Conservation (phyloP, 352 stramenopile species). For the Phytophthora pinifolia region DNA sequence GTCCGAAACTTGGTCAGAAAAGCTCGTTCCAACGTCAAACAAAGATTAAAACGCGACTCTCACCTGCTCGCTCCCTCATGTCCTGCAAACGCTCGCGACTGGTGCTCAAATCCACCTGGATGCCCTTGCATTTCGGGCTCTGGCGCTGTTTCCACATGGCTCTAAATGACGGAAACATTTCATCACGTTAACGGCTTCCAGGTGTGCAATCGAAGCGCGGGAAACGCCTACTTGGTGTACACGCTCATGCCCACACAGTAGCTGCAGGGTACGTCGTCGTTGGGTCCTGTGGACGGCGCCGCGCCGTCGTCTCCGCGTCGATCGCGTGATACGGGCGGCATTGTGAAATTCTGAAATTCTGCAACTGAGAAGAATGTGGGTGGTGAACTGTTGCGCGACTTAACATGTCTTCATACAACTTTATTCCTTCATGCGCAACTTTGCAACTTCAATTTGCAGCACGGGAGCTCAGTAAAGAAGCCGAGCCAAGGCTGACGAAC, state of each 20-base stretch:
- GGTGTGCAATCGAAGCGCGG: not conserved
- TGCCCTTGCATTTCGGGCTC: slow-evolving; percentile 52
- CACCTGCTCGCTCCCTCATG: slow-evolving; percentile 47
- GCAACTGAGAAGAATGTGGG: too few relatives aligned
- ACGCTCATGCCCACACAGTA: slow-evolving; percentile 66
- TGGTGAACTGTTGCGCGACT: too few relatives aligned
- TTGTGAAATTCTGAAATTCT: slow-evolving; percentile 5
- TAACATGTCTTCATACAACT: too few relatives aligned
- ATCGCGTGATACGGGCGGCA: slow-evolving; percentile 29
- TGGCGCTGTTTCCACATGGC: slow-evolving; percentile 56
- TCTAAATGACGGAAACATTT: slow-evolving; percentile 25
- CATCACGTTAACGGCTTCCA: not conserved
- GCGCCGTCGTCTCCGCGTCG: slow-evolving; percentile 15
- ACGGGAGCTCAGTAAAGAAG: slow-evolving; percentile 17
- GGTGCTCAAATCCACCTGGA: slow-evolving; percentile 43
- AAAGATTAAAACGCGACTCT: slow-evolving; percentile 2
- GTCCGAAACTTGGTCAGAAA: too few relatives aligned
- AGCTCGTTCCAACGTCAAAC: too few relatives aligned
- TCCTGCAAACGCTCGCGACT: slow-evolving; percentile 49
- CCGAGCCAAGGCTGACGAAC: slow-evolving; percentile 5
- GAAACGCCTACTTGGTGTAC: slow-evolving; percentile 57
- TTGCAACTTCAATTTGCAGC: too few relatives aligned
- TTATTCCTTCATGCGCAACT: too few relatives aligned
- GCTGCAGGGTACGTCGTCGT: slow-evolving; percentile 33
- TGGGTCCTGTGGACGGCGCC: slow-evolving; percentile 1